A percentile compares a stretch with the other conserved stretches of the same genome.
Evolutionary conservation across 768 basidiomycete genomes (phyloP).

Genomic region (Nidula microcarpa): DNA sequence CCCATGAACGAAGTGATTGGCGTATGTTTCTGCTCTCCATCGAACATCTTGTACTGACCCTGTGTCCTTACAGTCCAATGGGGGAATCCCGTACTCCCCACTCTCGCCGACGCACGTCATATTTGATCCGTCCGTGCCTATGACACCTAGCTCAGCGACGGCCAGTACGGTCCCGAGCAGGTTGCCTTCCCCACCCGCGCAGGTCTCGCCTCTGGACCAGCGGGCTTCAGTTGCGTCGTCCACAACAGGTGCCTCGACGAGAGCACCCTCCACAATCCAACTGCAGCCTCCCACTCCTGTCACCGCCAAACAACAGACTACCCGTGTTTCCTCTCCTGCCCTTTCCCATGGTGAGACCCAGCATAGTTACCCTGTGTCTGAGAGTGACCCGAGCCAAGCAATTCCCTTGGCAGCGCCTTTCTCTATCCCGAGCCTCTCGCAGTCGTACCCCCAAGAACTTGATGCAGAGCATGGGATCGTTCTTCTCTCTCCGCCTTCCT

Average conservation of each 20-base stretch:
- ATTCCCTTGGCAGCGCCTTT: slow-evolving; percentile 10
- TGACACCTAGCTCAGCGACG: slow-evolving; percentile 16
- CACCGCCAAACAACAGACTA: not conserved
- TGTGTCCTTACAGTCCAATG: slow-evolving; percentile 34
- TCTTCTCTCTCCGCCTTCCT: slow-evolving; percentile 41
- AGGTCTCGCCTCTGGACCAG: slow-evolving; percentile 8
- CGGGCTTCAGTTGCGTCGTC: slow-evolving; percentile 1
- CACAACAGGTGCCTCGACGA: not conserved
- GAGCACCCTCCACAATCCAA: slow-evolving; percentile 12
- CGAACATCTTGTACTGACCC: slow-evolving; percentile 1
- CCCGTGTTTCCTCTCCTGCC: not conserved
- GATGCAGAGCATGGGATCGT: slow-evolving; percentile 40
- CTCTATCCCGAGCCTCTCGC: slow-evolving; percentile 34
- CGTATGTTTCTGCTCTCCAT: slow-evolving; percentile 3
- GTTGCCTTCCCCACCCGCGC: slow-evolving; percentile 16
- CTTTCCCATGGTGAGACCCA: slow-evolving; percentile 4
- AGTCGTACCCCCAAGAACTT: slow-evolving; percentile 38
- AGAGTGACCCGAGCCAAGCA: not conserved
- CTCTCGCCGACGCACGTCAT: slow-evolving; percentile 48
- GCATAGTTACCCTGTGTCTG: slow-evolving; percentile 4
- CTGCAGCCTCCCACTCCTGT: slow-evolving; percentile 13
- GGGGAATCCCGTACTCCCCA: slow-evolving; percentile 40
- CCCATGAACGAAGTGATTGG: slow-evolving; percentile 43
- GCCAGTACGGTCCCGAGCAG: slow-evolving; percentile 13
- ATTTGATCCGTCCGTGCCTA: slow-evolving; percentile 27